Base-by-base conservation (phyloP, 2,329 filamentous ascomycete species). In the Verticillium nonalfalfae region DNA sequence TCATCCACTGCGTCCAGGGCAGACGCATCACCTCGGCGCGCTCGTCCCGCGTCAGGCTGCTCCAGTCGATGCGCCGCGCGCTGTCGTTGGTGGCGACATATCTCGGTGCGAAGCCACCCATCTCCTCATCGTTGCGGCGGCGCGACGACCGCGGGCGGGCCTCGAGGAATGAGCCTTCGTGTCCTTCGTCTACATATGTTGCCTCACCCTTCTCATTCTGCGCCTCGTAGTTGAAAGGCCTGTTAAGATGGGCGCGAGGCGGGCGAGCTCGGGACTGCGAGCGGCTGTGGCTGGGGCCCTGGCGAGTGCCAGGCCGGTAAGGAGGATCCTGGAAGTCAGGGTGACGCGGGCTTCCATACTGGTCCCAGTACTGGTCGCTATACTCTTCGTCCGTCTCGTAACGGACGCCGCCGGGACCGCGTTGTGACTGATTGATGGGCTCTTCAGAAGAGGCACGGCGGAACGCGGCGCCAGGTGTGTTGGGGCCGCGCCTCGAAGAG, bases 1-100 rank as follows among this genome's bases (percentile, higher is more conserved):
- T 75, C 78, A 80, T 80, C 78, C 77, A 80, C 36, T 77, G 71
- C 3, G 73, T 76, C 69, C 76, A 73, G 1, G 78, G 78, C 26
- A 80, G 69, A 39, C 78, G 74, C 70, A 80, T 71, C 10, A 79
- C 76, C 61, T 79, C 69, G 4, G 70, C 72, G 67, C 75, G 76
- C 65, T 80, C 76, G 59, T 77, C 69, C 1, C 69, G 66, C 6
- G 70, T 75, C 52, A 80, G 64, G 39, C 71, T 68, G 33, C 74
- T 72, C 73, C 77, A 78, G 60, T 78, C 71, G 18, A 78, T 66
- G 18, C 68, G 66, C 21, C 26, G 38, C 18, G 40, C n/a, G 57
- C 45, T 18, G 6, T 26, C 31, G 38, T 50, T 45, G 33, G 66
- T 62, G 2, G 67, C 65, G 31, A 63, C 65, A 26, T 50, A 50